phyloP scores from a whole-genome alignment of 176 grass and related monocot species.

The Triticum timopheevii region DNA sequence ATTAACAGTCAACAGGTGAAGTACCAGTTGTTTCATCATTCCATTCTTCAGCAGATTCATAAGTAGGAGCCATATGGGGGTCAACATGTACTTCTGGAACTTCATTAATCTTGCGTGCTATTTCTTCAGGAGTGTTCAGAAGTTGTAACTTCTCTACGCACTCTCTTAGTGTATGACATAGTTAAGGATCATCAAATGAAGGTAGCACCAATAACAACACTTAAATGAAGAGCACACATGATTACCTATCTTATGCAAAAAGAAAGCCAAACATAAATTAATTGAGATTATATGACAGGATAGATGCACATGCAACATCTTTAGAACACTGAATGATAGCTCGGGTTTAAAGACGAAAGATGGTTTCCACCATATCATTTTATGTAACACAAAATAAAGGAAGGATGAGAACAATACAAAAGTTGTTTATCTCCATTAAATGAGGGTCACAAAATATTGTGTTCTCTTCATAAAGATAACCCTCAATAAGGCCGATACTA shows the following conservation, averaged over 20 bases:
- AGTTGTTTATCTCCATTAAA: not conserved
- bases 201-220: not conserved
- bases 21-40: conserved; percentile 60
- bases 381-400: conserved; percentile 30
- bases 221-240: not conserved
- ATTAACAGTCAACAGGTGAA: not conserved
- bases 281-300: conserved; percentile 7
- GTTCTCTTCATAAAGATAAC: conserved; percentile 7
- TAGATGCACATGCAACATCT: conserved; percentile 22
- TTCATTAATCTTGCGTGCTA: conserved; percentile 69
- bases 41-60: conserved; percentile 72
- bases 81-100: conserved; percentile 78
- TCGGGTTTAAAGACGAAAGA: not conserved
- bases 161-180: conserved; percentile 74
- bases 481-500: not conserved
- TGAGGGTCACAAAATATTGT: conserved; percentile 24
- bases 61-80: conserved; percentile 77
- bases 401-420: not conserved
- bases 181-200: conserved; percentile 62
- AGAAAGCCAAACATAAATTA: conserved; percentile 8
- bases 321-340: not conserved
- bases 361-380: not conserved
- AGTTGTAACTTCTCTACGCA: conserved; percentile 88
- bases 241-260: not conserved
- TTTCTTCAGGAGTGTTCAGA: conserved; percentile 81